Conservation (phyloP, 768 basidiomycete species). For the Trametes villosa region DNA sequence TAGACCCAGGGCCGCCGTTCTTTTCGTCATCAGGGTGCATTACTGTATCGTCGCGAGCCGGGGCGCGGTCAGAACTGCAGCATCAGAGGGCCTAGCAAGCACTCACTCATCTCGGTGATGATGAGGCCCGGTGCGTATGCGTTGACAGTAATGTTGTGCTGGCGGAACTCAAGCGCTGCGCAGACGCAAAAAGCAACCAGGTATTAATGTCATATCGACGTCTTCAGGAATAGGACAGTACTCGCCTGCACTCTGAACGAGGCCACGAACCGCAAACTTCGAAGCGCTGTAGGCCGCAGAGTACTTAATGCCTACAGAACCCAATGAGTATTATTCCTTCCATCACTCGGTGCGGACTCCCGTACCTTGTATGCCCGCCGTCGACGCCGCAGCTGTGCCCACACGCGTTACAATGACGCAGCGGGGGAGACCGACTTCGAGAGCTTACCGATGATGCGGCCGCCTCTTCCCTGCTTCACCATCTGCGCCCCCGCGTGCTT, state of each 20-base stretch:
- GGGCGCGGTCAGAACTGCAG: background rate
- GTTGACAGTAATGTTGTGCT: conserved; percentile 33
- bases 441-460: conserved; percentile 42
- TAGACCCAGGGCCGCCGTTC: conserved; percentile 14
- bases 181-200: background rate
- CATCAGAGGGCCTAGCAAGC: background rate
- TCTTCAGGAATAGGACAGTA: no score
- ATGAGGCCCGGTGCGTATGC: conserved; percentile 33
- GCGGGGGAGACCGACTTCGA: background rate
- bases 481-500: conserved; percentile 45
- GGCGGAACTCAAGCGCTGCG: conserved; percentile 30
- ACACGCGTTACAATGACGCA: background rate
- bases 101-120: conserved; percentile 25
- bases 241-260: conserved; percentile 32
- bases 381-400: conserved; percentile 23
- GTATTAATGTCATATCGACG: background rate
- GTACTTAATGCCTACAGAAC: background rate
- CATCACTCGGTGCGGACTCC: no score
- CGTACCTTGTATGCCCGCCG: conserved; percentile 22
- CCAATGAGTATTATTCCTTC: background rate
- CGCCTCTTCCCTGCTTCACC: conserved; percentile 45
- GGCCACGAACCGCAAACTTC: conserved; percentile 34
- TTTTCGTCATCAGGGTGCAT: conserved; percentile 9
- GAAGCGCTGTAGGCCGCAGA: conserved; percentile 27
- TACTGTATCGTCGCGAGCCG: background rate